Conservation (phyloP, 768 basidiomycete species). For the Paxillus rubicundulus region DNA sequence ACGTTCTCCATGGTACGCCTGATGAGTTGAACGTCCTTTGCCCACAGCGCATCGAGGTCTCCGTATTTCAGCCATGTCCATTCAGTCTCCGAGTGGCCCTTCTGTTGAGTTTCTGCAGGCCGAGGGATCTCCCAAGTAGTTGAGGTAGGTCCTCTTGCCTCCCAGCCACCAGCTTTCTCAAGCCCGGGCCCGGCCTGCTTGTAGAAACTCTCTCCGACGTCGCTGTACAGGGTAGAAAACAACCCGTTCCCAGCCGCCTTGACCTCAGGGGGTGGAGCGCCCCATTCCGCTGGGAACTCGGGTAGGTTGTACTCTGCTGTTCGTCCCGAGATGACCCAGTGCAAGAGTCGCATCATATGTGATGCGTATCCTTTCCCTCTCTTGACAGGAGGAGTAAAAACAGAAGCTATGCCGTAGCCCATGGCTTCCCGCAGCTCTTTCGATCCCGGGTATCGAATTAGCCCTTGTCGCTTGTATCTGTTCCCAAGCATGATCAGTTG, state of each 20-base stretch:
- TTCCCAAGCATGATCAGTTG: conserved; percentile 19
- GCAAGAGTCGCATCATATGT: conserved; percentile 65
- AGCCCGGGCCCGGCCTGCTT: conserved; percentile 35
- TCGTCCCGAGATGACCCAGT: conserved; percentile 48
- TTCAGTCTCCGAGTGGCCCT: conserved; percentile 4
- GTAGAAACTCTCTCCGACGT: conserved; percentile 50
- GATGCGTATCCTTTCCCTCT: conserved; percentile 55
- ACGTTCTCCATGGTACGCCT: conserved; percentile 27
- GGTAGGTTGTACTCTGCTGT: conserved; percentile 28
- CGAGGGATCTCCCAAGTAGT: conserved; percentile 40
- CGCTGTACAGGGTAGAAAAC: conserved; percentile 54
- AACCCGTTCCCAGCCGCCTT: conserved; percentile 36
- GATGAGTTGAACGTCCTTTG: conserved; percentile 39
- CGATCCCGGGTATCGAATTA: conserved; percentile 26
- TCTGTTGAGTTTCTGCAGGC: conserved; percentile 1
- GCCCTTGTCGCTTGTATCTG: conserved; percentile 37
- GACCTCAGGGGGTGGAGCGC: conserved; percentile 39
- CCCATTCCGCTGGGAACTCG: conserved; percentile 41
- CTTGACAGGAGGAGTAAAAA: conserved; percentile 51
- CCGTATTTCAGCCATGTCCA: conserved; percentile 34
- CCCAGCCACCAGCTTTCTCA: conserved; percentile 42
- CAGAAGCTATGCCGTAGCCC: conserved; percentile 54
- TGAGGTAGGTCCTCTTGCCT: conserved; percentile 32
- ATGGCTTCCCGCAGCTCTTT: conserved; percentile 31
- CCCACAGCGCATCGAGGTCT: conserved; percentile 38